Evolutionary conservation across 208 protist genomes (phyloP).

Genomic region (Trypanosoma scelopori): DNA sequence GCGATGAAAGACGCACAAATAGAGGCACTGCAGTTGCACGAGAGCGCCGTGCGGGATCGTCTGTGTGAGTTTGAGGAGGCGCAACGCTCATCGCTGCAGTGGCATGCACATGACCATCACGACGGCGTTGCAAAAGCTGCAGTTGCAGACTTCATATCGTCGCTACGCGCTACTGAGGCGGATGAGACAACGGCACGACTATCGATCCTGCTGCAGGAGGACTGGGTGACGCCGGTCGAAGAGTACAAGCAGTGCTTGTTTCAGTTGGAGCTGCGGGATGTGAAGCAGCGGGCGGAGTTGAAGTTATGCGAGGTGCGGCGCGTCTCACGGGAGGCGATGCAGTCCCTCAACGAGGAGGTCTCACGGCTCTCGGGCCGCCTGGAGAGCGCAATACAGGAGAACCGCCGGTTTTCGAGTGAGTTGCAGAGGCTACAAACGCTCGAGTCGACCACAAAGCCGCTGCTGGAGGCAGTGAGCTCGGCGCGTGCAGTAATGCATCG

Average conservation of each 20-base stretch:
- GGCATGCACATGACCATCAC: not conserved
- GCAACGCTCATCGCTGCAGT: not conserved
- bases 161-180: not conserved
- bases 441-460: not conserved
- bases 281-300: not conserved
- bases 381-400: conserved; percentile 1
- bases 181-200: not conserved
- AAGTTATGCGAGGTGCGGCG: not conserved
- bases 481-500: conserved; percentile 19
- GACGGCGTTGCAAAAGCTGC: not conserved
- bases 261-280: not conserved
- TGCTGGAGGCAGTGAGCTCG: conserved; percentile 4
- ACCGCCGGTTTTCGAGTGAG: not conserved
- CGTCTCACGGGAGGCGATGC: not conserved
- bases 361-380: not conserved
- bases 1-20: not conserved
- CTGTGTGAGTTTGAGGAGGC: not conserved
- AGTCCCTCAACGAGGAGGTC: not conserved
- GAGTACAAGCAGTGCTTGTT: not conserved
- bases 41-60: not conserved
- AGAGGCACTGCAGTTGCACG: not conserved
- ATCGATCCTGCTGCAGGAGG: not conserved
- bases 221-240: not conserved
- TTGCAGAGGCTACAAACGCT: not conserved
- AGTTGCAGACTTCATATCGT: not conserved